phyloP scores from a whole-genome alignment of 2,329 filamentous ascomycete species.

The Colletotrichum incanum region DNA sequence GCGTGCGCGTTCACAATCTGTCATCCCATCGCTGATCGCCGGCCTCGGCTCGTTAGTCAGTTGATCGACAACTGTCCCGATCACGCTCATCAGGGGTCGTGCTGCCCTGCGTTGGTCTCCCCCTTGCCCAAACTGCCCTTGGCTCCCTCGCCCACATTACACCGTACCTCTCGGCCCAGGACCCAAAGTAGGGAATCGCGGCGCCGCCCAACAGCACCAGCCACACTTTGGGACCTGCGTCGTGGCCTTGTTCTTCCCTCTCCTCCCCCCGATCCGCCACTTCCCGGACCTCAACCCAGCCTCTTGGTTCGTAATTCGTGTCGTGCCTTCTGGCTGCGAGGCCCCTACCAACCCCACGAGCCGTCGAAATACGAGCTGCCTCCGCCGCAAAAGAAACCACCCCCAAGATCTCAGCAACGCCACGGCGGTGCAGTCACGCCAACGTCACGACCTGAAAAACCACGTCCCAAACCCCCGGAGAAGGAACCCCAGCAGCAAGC shows the following conservation, averaged over 20 bases:
- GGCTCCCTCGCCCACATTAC: constrained; percentile 6
- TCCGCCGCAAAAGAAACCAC: background rate
- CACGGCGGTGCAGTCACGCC: constrained; percentile 24
- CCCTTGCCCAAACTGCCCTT: constrained; percentile 25
- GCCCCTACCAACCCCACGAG: constrained; percentile 27
- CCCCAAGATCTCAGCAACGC: background rate
- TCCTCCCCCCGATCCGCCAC: constrained; percentile 31
- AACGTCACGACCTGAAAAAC: constrained; percentile 21
- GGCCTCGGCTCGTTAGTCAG: constrained; percentile 40
- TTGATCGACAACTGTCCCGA: constrained; percentile 40
- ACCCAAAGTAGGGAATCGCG: constrained; percentile 5
- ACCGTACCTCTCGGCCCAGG: constrained; percentile 8
- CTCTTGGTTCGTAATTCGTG: constrained; percentile 17
- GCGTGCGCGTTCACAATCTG: constrained; percentile 34
- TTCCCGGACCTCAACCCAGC: constrained; percentile 37
- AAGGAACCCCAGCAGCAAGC: background rate
- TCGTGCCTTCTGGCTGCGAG: constrained; percentile 12
- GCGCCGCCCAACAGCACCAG: constrained; percentile 20
- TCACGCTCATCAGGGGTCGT: constrained; percentile 33
- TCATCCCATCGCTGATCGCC: constrained; percentile 43
- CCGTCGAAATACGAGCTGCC: constrained; percentile 23
- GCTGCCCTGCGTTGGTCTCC: constrained; percentile 27
- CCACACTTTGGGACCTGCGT: constrained; percentile 27
- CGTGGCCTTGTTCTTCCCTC: constrained; percentile 3
- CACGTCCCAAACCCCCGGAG: constrained; percentile 14